Evolutionary conservation across 2,329 filamentous ascomycete genomes (phyloP), one percentile per base, ranked within the genome.

Genomic region (Fusarium keratoplasticum): DNA sequence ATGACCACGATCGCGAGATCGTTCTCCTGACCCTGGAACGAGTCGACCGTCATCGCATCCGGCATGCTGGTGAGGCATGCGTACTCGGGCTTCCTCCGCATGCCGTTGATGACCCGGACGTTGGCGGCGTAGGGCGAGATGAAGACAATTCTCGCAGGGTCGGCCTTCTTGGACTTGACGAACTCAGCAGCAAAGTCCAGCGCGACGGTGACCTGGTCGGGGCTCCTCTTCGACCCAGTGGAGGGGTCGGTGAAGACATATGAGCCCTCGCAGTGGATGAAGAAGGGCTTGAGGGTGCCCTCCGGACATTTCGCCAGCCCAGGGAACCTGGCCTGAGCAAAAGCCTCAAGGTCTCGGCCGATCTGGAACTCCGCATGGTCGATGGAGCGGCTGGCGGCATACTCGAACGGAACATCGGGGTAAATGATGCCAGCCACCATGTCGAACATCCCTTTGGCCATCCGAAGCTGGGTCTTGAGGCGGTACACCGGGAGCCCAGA

Each of bases 281-380:
- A 78, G 25, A 76, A 10, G 2, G 73, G 70, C 6, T 18, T 14
- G 2, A 76, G 60, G 0, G 36, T 71, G 20, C 63, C 68, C 2
- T 25, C 5, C 1, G 70, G 64, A 0, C 70, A n/a, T 0, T 63
- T 20, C 11, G 27, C 36, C 4, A 68, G 11, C 4, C 20, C 35
- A 7, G 58, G 66, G 22, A 64, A 75, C 25, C 31, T 69, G 2
- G 1, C 14, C 6, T 16, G 27, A 2, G 70, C n/a, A 31, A 63
- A 75, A 0, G 29, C 42, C 31, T 77, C 4, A 66, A 80, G 13
- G 81, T 90, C 4, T 70, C 82, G 16, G 88, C 88, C 10, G 85
- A 87, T 11, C 87, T 88, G 0, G 74, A 92, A 14, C 88, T 87
- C 77, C 86, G 90, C 75, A 85, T 8, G 6, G 18, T 20, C 50